These are phyloP conservation scores for Fusarium equiseti DNA, from an alignment of 2,329 filamentous ascomycete species.

Conservation along the genomic window DNA sequence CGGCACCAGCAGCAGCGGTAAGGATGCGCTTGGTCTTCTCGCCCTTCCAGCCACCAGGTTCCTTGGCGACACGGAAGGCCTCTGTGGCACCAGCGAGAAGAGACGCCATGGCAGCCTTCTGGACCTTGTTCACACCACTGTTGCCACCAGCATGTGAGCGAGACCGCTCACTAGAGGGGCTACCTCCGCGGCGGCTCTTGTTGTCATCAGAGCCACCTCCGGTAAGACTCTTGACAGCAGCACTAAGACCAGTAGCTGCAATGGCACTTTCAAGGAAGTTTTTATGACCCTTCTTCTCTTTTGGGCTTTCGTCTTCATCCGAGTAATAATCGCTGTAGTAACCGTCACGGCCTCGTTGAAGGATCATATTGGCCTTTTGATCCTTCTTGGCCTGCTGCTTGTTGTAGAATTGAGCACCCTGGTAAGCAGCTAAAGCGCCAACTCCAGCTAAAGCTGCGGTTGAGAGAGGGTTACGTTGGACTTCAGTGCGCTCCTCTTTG, in stretches of 20 bases:
- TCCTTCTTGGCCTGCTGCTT: slow-evolving; percentile 70
- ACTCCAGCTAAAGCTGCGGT: slow-evolving; percentile 73
- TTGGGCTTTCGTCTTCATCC: slow-evolving; percentile 66
- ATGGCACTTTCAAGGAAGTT: slow-evolving; percentile 74
- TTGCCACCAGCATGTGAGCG: slow-evolving; percentile 60
- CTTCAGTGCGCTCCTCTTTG: slow-evolving; percentile 61
- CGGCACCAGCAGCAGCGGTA: slow-evolving; percentile 87
- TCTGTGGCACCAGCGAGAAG: slow-evolving; percentile 91
- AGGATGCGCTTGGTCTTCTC: slow-evolving; percentile 92
- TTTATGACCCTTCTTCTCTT: slow-evolving; percentile 71
- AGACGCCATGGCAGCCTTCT: slow-evolving; percentile 91
- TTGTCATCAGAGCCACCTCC: slow-evolving; percentile 62
- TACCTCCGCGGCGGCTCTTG: slow-evolving; percentile 63
- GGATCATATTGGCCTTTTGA: slow-evolving; percentile 65
- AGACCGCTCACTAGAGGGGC: slow-evolving; percentile 62
- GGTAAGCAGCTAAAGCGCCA: slow-evolving; percentile 73
- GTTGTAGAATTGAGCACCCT: slow-evolving; percentile 72
- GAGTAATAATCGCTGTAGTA: slow-evolving; percentile 67
- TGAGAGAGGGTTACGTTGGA: slow-evolving; percentile 69
- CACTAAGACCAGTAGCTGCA: slow-evolving; percentile 71
- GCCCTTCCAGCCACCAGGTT: slow-evolving; percentile 89
- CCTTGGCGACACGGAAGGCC: slow-evolving; percentile 89
- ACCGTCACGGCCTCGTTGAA: slow-evolving; percentile 67
- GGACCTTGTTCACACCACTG: slow-evolving; percentile 70
- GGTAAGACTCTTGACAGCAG: slow-evolving; percentile 70